Base-by-base conservation (phyloP, 1,284 basidiomycete species). In the Leccinum glutinopallens region DNA sequence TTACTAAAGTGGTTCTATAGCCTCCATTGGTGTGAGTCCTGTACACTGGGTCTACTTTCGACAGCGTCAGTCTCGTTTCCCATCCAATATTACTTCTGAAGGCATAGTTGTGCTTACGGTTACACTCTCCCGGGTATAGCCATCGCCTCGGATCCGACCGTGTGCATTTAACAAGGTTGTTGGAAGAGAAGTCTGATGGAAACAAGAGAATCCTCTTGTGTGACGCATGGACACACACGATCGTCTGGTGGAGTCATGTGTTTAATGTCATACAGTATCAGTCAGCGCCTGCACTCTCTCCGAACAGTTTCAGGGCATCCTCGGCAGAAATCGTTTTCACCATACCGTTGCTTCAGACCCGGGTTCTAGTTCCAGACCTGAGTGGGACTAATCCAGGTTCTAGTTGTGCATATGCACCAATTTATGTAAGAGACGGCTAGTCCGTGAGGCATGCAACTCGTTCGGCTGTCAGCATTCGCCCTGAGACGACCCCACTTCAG, bases 11-110 rank as follows among this genome's bases (percentile, higher is more conserved):
- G 53, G 29, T 15, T 37, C 61, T 32, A 29, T 41, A 80, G 81
- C 75, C 32, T 80, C 80, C 13, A 77, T 75, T 22, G 81, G 81
- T 39, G 77, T 80, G 64, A 83, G 81, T 63, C 72, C 74, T 25
- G 73, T 78, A 8, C 81, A 82, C 61, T 68, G 77, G 65, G 51
- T 75, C 15, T 82, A 83, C 68, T 82, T 83, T 67, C 73, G 68
- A n/a, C 77, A 81, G 72, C 66, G 81, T 82, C 66, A 70, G 73
- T 67, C 4, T 15, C 15, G 4, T 41, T 41, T 29, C 35, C 17
- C 15, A 32, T 25, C 59, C 33, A 33, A 22, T 15, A 35, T 63
- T 22, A 35, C 60, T 19, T 61, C 13, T 41, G 33, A 63, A 55
- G 51, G 19, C 35, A 12, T 58, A 19, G 41, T 10, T 53, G 33